Percentiles rank a stretch among this genome's conserved stretches.
Conservation (phyloP, 2,329 filamentous ascomycete species). For the Claviceps digitariae region DNA sequence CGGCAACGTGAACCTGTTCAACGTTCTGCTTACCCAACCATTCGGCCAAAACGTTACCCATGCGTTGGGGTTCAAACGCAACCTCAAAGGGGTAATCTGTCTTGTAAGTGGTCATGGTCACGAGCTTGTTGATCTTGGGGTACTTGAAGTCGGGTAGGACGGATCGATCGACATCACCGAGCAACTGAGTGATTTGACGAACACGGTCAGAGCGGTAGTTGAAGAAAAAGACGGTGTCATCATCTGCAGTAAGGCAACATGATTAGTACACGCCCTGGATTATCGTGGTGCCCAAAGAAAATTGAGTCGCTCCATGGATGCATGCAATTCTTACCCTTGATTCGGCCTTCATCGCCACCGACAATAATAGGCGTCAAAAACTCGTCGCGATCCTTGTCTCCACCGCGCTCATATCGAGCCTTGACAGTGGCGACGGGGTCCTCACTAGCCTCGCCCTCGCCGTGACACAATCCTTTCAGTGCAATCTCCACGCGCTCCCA, state of each 20-base stretch:
- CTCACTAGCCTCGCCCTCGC: constrained; percentile 73
- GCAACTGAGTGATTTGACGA: constrained; percentile 86
- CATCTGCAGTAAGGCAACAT: constrained; percentile 39
- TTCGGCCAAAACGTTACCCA: constrained; percentile 97
- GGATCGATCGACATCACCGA: constrained; percentile 85
- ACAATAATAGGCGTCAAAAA: constrained; percentile 97
- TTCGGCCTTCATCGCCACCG: constrained; percentile 69
- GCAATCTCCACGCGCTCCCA: constrained; percentile 92
- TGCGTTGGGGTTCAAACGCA: constrained; percentile 86
- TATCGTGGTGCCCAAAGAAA: neutral
- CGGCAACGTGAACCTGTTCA: constrained; percentile 90
- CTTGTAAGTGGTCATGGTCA: constrained; percentile 99
- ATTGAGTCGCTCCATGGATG: constrained; percentile 8
- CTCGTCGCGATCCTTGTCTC: constrained; percentile 68
- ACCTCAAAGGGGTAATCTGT: constrained; percentile 81
- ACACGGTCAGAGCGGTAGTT: constrained; percentile 99
- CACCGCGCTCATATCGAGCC: constrained; percentile 69
- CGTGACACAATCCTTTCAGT: constrained; percentile 71
- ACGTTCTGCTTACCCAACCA: constrained; percentile 82
- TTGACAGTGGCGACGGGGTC: constrained; percentile 81
- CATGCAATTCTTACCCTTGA: constrained; percentile 50
- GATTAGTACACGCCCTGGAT: neutral
- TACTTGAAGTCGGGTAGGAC: constrained; percentile 84
- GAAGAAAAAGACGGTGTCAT: constrained; percentile 98
- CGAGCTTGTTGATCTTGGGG: constrained; percentile 71